Conservation (phyloP, 768 basidiomycete genomes). For the Lentinula lateritia region DNA sequence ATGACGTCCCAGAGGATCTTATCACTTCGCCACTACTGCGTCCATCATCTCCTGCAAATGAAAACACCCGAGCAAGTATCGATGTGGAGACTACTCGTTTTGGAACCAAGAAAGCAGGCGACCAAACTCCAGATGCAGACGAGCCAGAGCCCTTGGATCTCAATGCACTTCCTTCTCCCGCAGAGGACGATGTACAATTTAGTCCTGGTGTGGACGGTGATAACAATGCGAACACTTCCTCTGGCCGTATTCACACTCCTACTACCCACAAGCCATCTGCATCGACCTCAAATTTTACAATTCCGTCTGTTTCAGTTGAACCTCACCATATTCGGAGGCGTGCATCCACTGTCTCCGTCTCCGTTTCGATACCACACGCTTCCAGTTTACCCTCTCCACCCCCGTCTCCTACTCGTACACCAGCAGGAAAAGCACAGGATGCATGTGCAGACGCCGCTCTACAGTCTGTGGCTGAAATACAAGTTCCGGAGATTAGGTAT, state of each 20-base stretch:
- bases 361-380: constrained; percentile 12
- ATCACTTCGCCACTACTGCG: constrained; percentile 89
- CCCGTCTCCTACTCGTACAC: constrained; percentile 16
- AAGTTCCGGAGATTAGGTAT: constrained; percentile 57
- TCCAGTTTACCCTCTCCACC: constrained; percentile 28
- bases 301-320: constrained; percentile 2
- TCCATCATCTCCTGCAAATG: constrained; percentile 40
- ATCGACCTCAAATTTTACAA: neutral
- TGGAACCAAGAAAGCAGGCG: constrained; percentile 30
- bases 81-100: constrained; percentile 31
- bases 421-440: constrained; percentile 28
- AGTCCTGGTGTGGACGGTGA: neutral
- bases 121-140: constrained; percentile 15
- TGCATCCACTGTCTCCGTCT: constrained; percentile 19
- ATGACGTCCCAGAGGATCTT: constrained; percentile 88
- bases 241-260: neutral
- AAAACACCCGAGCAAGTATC: constrained; percentile 18
- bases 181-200: constrained; percentile 6
- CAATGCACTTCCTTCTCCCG: constrained; percentile 39
- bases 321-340: constrained; percentile 20
- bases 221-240: neutral
- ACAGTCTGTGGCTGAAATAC: constrained; percentile 31
- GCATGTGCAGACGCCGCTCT: constrained; percentile 47
- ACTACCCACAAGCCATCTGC: neutral
- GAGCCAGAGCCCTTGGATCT: constrained; percentile 88